Percentiles rank a stretch among this genome's conserved stretches.
Conservation (phyloP, 495 filamentous ascomycete genomes). For the Aspergillus homomorphus region DNA sequence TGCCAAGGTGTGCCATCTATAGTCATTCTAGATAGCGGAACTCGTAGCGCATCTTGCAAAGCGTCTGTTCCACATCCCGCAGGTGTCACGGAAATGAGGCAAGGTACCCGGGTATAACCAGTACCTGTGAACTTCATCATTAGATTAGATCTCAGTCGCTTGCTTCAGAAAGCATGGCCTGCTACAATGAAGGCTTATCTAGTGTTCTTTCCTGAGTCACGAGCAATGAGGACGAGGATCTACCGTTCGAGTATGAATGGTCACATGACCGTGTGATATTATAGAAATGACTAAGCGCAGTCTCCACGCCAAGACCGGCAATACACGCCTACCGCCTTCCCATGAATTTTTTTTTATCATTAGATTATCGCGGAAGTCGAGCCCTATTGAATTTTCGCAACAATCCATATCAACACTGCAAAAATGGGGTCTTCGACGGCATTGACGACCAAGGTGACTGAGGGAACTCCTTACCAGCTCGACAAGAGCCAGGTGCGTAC, state of each 20-base stretch:
- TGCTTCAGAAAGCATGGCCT: no score
- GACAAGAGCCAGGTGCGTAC: constrained; percentile 57
- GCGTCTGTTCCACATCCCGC: no score
- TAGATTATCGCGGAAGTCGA: constrained; percentile 31
- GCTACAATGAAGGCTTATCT: no score
- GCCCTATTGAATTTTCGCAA: constrained; percentile 26
- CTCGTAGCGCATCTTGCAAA: no score
- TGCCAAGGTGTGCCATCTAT: no score
- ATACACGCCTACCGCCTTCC: constrained; percentile 42
- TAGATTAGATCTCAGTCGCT: no score
- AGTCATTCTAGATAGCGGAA: no score
- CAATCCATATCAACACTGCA: constrained; percentile 12
- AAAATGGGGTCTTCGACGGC: constrained; percentile 48
- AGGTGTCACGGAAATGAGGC: no score
- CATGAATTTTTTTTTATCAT: constrained; percentile 39
- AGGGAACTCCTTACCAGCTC: constrained; percentile 62
- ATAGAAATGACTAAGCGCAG: constrained; percentile 19
- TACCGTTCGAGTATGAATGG: neutral
- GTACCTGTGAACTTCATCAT: no score
- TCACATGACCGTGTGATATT: neutral
- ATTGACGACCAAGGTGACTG: constrained; percentile 49
- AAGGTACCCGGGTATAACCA: no score
- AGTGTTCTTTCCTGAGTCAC: no score
- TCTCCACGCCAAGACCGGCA: constrained; percentile 30
- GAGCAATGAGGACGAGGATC: no score